Percentiles rank a stretch among this genome's conserved stretches.
These are phyloP conservation scores for Amborella trichopoda DNA, from an alignment of 164 flowering plant genomes.

Conservation along the genomic window DNA sequence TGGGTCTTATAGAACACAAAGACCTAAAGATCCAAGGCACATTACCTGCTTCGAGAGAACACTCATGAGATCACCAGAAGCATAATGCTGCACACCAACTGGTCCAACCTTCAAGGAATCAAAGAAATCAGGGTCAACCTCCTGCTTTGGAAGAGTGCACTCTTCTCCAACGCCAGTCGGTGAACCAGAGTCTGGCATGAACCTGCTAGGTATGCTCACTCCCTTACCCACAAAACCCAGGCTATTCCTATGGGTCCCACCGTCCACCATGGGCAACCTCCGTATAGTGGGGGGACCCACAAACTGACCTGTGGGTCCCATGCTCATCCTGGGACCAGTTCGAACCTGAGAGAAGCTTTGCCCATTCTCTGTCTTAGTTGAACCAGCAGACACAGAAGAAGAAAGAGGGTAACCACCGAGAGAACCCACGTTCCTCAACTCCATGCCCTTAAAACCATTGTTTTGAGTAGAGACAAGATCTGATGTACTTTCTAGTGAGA, in stretches of 20 bases:
- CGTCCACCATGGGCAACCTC: conserved; percentile 22
- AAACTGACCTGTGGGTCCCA: conserved; percentile 16
- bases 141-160: conserved; percentile 42
- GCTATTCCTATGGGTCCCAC: conserved; percentile 24
- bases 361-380: conserved; percentile 22
- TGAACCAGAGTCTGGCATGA: conserved; percentile 46
- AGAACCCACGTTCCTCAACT: too few relatives aligned
- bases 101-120: conserved; percentile 28
- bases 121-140: conserved; percentile 28
- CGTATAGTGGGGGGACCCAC: conserved; percentile 17
- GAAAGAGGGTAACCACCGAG: conserved; percentile 28
- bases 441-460: too few relatives aligned
- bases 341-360: conserved; percentile 21
- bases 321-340: conserved; percentile 12
- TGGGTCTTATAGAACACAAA: too few relatives aligned
- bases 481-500: too few relatives aligned
- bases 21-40: too few relatives aligned
- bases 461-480: too few relatives aligned
- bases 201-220: conserved; percentile 36
- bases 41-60: conserved; percentile 58
- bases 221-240: conserved; percentile 45
- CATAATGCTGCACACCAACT: conserved; percentile 21
- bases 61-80: conserved; percentile 50
- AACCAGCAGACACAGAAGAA: conserved; percentile 21
- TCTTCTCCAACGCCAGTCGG: conserved; percentile 16